phyloP scores from a whole-genome alignment of 257 asterid species.

The Parsonsia alboflavescens region DNA sequence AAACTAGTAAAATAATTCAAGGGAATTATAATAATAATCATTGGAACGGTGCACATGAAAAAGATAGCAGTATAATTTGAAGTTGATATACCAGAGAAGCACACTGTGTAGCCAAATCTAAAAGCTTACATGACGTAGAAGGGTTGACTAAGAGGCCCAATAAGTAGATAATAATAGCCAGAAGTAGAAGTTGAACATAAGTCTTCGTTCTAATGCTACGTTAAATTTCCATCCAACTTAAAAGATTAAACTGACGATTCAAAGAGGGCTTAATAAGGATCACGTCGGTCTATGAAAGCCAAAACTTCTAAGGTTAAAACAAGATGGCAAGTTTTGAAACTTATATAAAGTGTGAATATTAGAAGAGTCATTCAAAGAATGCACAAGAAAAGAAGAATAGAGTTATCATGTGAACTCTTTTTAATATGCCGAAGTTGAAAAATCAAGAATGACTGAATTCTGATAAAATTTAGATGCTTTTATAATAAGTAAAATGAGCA shows the following conservation, averaged over 20 bases:
- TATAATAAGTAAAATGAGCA: background rate
- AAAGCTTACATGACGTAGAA: no score
- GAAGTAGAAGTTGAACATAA: no score
- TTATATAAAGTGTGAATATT: background rate
- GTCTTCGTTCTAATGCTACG: no score
- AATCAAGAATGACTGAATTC: no score
- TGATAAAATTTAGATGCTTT: background rate
- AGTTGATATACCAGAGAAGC: background rate
- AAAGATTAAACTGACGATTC: no score
- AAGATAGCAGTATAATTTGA: constrained; percentile 2
- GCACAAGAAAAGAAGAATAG: background rate
- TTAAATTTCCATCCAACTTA: no score
- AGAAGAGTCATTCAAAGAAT: background rate
- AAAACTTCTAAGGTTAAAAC: no score
- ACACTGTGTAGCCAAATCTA: no score
- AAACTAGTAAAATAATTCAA: constrained; percentile 1
- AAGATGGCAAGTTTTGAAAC: background rate
- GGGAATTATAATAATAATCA: background rate
- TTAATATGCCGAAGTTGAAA: background rate
- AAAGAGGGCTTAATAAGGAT: no score
- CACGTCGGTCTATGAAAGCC: no score
- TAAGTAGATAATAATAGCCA: no score
- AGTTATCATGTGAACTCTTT: background rate
- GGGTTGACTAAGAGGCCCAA: no score
- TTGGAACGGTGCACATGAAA: background rate